These are phyloP conservation scores for Rosa lucieae DNA, from an alignment of 306 rosid genomes.

Conservation along the genomic window DNA sequence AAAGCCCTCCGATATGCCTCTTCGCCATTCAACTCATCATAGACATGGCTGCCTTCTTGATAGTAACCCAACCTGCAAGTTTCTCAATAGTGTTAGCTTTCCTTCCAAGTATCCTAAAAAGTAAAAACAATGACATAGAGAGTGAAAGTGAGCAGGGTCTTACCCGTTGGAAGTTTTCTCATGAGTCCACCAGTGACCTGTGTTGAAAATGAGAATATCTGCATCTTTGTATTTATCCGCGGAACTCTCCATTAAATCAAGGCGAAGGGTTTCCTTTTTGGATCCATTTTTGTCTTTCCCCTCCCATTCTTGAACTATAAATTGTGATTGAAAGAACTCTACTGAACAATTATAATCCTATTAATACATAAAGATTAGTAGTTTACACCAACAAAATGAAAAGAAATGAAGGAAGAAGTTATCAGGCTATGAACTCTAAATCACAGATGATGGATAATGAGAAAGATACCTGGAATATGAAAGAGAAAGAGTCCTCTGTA, in stretches of 20 bases:
- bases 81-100: neutral
- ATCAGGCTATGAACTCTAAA: neutral
- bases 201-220: constrained; percentile 30
- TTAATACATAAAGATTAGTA: neutral
- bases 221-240: constrained; percentile 23
- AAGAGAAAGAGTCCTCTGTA: constrained; percentile 26
- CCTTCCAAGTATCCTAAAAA: neutral
- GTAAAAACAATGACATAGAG: neutral
- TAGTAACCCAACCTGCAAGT: constrained; percentile 31
- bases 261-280: constrained; percentile 29
- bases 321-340: constrained; percentile 32
- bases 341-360: constrained; percentile 31
- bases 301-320: constrained; percentile 33
- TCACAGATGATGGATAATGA: neutral
- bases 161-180: constrained; percentile 33
- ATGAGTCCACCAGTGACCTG: constrained; percentile 42
- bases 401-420: neutral
- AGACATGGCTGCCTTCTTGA: constrained; percentile 28
- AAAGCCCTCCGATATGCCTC: constrained; percentile 24
- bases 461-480: constrained; percentile 18
- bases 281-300: constrained; percentile 17
- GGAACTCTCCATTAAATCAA: constrained; percentile 23
- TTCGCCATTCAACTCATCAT: constrained; percentile 19
- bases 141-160: neutral
- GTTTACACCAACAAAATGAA: neutral